Evolutionary conservation across 768 basidiomycete species (phyloP), one percentile per base, ranked within the genome.

Genomic region (Lentinula detonsa): DNA sequence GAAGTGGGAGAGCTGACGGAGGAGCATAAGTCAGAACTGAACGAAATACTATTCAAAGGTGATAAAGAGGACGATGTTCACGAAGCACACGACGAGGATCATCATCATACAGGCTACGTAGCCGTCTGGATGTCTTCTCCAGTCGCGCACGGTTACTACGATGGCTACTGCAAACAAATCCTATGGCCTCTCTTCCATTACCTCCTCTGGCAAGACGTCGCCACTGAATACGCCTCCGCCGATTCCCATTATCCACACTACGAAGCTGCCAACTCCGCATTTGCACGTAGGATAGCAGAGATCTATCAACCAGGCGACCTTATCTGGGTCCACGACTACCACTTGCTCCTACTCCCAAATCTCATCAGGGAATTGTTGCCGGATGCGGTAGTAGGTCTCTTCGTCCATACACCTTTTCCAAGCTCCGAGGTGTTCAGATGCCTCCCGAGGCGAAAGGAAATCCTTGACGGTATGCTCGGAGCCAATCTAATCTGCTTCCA

Each of bases 131-230:
- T 95, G 39, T 88, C 91, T 66, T 91, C 93, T 67, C 84, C 89
- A 71, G 84, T 94, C 42, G 94, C 93, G 21, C 91, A 94, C 67
- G 93, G 89, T 0, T 95, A 97, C 71, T 97, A 98, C 71, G 95
- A 98, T 66, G 95, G 95, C 0, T 98, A 97, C 72, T 98, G 95
- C 83, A 99, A 99, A 73, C 88, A 90, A 69, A 96, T 88, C 42
- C 85, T 99, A 48, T 99, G 96, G 95, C 96, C 96, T 1, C 77
- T 98, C 45, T 97, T 98, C 84, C 97, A 98, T 76, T 98, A 98
- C 72, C 85, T 98, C 60, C 87, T 98, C 59, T 97, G 95, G 91
- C 95, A 96, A 72, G 97, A 98, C 71, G 93, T 95, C 62, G 90
- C 91, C 8, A 88, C 88, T 31, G 92, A 94, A 67, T 90, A 91